These are phyloP conservation scores for Globisporangium alternatum DNA, from an alignment of 352 stramenopile species.

Conservation along the genomic window DNA sequence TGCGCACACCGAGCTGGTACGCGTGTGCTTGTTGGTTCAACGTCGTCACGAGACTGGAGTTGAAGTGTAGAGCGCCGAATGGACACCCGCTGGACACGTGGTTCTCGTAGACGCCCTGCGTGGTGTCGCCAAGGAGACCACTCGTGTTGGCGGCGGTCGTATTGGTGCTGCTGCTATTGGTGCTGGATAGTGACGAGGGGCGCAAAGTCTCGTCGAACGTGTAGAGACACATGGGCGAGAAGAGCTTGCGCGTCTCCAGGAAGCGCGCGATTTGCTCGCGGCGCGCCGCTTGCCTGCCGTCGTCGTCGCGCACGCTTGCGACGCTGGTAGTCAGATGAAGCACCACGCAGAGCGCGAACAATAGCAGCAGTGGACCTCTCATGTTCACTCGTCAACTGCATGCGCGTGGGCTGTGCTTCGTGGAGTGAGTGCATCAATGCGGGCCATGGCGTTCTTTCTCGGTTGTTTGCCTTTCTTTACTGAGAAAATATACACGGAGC, in stretches of 20 bases:
- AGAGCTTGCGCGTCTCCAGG: constrained; percentile 8
- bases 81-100: constrained; percentile 33
- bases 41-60: constrained; percentile 25
- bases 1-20: constrained; percentile 43
- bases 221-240: constrained; percentile 36
- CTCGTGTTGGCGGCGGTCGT: constrained; percentile 5
- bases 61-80: constrained; percentile 60
- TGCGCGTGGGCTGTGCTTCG: neutral
- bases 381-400: neutral
- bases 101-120: constrained; percentile 19
- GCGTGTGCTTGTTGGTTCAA: constrained; percentile 27
- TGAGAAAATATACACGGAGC: too few species aligned
- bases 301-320: neutral
- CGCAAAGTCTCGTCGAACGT: constrained; percentile 27
- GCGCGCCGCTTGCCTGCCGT: neutral
- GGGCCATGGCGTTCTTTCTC: neutral
- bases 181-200: neutral
- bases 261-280: constrained; percentile 21
- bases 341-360: neutral
- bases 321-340: neutral
- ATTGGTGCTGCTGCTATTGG: neutral
- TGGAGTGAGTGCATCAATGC: neutral
- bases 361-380: neutral
- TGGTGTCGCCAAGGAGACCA: neutral
- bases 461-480: too few species aligned